Percentiles rank a stretch among this genome's conserved stretches.
Conservation (phyloP, 768 basidiomycete species). For the Termitomyces eurrhizus region DNA sequence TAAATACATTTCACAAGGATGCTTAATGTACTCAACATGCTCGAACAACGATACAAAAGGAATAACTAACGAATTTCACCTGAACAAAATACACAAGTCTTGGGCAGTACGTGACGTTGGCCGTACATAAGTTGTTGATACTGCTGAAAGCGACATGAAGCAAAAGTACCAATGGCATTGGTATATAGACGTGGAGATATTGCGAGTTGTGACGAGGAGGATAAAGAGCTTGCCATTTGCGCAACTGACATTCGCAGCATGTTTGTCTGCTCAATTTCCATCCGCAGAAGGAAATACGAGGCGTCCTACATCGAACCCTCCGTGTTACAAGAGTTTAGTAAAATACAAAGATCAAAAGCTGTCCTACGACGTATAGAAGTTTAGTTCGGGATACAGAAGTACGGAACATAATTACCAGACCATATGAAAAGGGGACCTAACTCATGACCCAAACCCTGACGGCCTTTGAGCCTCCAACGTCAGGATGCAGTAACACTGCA, state of each 20-base stretch:
- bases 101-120: too few relatives aligned
- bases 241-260: background rate
- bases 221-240: background rate
- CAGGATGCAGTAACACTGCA: slow-evolving; percentile 62
- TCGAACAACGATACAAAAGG: too few relatives aligned
- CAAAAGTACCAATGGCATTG: background rate
- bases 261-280: background rate
- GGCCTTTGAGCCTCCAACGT: slow-evolving; percentile 58
- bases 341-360: background rate
- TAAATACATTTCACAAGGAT: too few relatives aligned
- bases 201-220: background rate
- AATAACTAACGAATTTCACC: too few relatives aligned
- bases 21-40: too few relatives aligned
- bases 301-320: background rate
- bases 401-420: too few relatives aligned
- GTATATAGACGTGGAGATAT: background rate
- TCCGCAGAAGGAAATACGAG: background rate
- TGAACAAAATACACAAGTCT: too few relatives aligned
- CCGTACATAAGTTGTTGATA: background rate
- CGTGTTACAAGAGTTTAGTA: too few relatives aligned
- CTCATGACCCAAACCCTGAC: slow-evolving; percentile 63
- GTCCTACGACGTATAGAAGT: background rate
- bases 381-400: background rate
- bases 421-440: slow-evolving; percentile 11
- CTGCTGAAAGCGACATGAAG: background rate